Base-by-base conservation (phyloP, 495 filamentous ascomycete genomes). In the Poronia punctata region DNA sequence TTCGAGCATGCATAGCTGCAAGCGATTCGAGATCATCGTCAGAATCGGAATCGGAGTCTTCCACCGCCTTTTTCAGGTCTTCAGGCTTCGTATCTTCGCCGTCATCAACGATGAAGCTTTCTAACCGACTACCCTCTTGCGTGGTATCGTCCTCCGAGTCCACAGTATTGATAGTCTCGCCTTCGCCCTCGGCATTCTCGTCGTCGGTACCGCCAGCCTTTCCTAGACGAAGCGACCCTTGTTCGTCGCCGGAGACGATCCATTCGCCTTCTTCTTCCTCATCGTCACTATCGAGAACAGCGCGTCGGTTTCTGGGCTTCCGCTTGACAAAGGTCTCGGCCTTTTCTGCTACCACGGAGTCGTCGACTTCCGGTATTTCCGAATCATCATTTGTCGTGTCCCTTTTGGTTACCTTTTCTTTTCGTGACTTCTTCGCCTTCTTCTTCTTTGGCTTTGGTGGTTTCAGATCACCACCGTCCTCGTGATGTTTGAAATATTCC, bases 171-270 rank as follows among this genome's bases (percentile, higher is more conserved):
- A 95, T 65, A 60, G 78, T 83, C 38, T 90, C 83, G 12, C 86
- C 88, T 15, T 82, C 85, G 19, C 86, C 87, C 50, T 95, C 88
- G 12, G 82, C 76, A 63, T 94, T 70, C 53, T 94, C 88, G 49
- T 95, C 88, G 28, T 89, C 86, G 5, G 72, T 75, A 9, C 84
- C 88, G 12, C 86, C 88, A 25, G 83, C 84, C 56, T 81, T 83
- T 20, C 85, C 88, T 35, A 92, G 71, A 26, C 68, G 67, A 3
- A 73, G 38, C 2, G 67, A 47, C 3, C 67, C 64, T 38, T 72
- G 76, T 48, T 89, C 65, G 12, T 71, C 59, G 30, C 80, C 75
- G 0, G 78, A 71, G 4, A 87, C 84, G 19, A 94, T 58, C 88
- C 87, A 93, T 28, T 75, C 82, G 15, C 78, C 81, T 6, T 74